phyloP scores from a whole-genome alignment of 768 basidiomycete species.

The Trametes elegans region DNA sequence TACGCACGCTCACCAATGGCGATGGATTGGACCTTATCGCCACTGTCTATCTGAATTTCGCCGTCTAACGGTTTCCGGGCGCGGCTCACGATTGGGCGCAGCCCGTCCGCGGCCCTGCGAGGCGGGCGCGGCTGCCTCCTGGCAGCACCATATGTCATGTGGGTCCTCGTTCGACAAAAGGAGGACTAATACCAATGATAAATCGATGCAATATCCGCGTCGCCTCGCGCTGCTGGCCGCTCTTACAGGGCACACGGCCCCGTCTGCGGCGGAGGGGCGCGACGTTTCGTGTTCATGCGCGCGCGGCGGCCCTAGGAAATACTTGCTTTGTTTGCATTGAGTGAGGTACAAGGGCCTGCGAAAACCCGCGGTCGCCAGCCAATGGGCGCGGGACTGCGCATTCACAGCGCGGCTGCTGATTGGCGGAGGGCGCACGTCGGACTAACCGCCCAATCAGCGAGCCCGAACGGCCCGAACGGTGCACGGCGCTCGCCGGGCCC shows the following conservation, averaged over 20 bases:
- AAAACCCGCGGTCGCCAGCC: neutral
- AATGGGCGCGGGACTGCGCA: neutral
- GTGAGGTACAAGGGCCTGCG: neutral
- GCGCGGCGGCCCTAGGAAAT: neutral
- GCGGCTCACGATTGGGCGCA: neutral
- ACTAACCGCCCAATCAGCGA: neutral
- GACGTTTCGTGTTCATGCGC: neutral
- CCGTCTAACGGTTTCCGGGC: neutral
- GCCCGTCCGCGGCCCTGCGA: neutral
- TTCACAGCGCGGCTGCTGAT: neutral
- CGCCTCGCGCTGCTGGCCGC: neutral
- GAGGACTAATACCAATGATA: too few species aligned
- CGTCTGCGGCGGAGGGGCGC: too few species aligned
- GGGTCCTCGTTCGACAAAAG: too few species aligned
- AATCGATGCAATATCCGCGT: neutral
- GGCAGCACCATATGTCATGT: neutral
- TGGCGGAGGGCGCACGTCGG: slow-evolving; percentile 5
- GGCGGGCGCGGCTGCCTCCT: neutral
- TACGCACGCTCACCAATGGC: neutral
- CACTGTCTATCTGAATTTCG: neutral
- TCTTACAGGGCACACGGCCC: neutral
- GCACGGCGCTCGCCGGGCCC: neutral
- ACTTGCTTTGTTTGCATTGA: slow-evolving; percentile 10
- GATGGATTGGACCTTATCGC: slow-evolving; percentile 1
- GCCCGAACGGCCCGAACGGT: slow-evolving; percentile 1